A percentile compares a stretch with the other conserved stretches of the same genome.
These are phyloP conservation scores for Lippia alba DNA, from an alignment of 305 asterid species.

Conservation along the genomic window DNA sequence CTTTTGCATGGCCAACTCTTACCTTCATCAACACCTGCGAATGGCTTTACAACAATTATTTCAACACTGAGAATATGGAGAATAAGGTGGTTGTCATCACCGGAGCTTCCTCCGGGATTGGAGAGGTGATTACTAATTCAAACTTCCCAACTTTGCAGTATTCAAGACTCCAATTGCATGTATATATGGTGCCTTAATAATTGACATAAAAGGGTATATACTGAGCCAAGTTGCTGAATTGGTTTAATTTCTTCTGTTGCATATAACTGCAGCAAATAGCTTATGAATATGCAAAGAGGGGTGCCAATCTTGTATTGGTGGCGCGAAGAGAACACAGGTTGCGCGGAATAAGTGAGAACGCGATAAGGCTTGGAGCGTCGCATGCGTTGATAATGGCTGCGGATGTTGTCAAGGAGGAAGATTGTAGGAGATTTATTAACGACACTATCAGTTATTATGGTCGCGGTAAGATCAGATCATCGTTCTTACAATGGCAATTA, in stretches of 20 bases:
- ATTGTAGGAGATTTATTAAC: conserved; percentile 78
- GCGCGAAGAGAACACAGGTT: conserved; percentile 86
- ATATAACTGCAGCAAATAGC: conserved; percentile 71
- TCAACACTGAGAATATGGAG: conserved; percentile 55
- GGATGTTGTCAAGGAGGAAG: conserved; percentile 94
- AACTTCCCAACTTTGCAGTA: too few relatives aligned
- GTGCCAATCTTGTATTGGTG: conserved; percentile 77
- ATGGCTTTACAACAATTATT: conserved; percentile 58
- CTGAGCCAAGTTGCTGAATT: too few relatives aligned
- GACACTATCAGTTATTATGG: conserved; percentile 71
- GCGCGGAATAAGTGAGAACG: conserved; percentile 79
- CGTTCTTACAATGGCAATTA: too few relatives aligned
- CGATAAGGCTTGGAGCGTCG: conserved; percentile 65
- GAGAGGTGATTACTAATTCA: conserved; percentile 66
- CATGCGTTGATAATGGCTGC: conserved; percentile 81
- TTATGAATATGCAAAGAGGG: conserved; percentile 84
- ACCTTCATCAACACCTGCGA: conserved; percentile 71
- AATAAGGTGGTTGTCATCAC: conserved; percentile 79
- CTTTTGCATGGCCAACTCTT: conserved; percentile 90
- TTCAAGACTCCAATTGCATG: too few relatives aligned
- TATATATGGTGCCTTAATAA: too few relatives aligned
- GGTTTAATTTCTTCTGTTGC: too few relatives aligned
- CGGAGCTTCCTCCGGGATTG: conserved; percentile 96
- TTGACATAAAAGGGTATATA: too few relatives aligned
- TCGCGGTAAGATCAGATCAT: conserved; percentile 47